Conservation (phyloP, 1,284 basidiomycete genomes). For the Ustilago vetiveriae region DNA sequence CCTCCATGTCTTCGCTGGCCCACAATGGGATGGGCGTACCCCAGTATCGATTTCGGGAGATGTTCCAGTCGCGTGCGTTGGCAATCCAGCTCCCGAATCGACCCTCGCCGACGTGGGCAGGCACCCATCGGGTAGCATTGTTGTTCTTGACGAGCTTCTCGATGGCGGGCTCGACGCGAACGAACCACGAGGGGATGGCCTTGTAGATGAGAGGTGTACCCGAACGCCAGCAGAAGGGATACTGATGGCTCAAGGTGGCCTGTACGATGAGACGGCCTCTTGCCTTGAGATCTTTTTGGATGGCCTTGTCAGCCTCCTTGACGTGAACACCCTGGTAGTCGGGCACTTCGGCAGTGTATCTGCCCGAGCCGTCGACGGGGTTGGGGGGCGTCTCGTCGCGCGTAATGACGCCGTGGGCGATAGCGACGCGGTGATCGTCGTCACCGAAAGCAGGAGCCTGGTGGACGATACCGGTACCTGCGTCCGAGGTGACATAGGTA, state of each 20-base stretch:
- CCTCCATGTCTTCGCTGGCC: slow-evolving; percentile 91
- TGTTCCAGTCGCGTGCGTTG: slow-evolving; percentile 98
- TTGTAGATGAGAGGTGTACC: slow-evolving; percentile 95
- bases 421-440: slow-evolving; percentile 93
- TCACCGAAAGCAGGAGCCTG: slow-evolving; percentile 99
- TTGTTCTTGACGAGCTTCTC: slow-evolving; percentile 92
- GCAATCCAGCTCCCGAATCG: slow-evolving; percentile 97
- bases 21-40: slow-evolving; percentile 97
- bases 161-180: slow-evolving; percentile 84
- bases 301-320: slow-evolving; percentile 94
- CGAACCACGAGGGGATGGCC: slow-evolving; percentile 95
- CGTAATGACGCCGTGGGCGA: slow-evolving; percentile 82
- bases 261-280: slow-evolving; percentile 89
- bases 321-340: slow-evolving; percentile 92
- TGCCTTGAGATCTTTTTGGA: slow-evolving; percentile 89
- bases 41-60: slow-evolving; percentile 99
- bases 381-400: slow-evolving; percentile 94
- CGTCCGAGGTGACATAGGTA: slow-evolving; percentile 89
- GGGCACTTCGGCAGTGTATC: slow-evolving; percentile 86
- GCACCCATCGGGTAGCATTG: slow-evolving; percentile 92
- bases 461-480: slow-evolving; percentile 98
- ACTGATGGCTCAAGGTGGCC: slow-evolving; percentile 85
- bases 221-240: slow-evolving; percentile 96
- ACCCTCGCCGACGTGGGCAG: slow-evolving; percentile 86
- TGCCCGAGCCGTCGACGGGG: slow-evolving; percentile 88